Base-by-base conservation (phyloP, 306 rosid genomes). In the Acacia melanoxylon region DNA sequence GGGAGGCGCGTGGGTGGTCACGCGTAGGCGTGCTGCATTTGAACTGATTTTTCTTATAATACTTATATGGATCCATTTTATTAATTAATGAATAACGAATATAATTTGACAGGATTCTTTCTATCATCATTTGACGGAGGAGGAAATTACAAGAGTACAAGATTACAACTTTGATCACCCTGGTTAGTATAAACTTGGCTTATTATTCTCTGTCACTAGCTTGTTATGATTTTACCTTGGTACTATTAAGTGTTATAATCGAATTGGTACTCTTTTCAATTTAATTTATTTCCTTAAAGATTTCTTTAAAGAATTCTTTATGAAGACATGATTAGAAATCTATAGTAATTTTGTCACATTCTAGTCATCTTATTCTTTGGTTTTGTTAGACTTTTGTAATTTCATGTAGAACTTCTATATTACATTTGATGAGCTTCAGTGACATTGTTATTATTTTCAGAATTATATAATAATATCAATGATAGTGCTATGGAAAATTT, bases 91-190 rank as follows among this genome's bases (percentile, higher is more conserved):
- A 52, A 42, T 22, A 58, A 8, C 5, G 29, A 58, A 40, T 67
- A 82, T 63, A 49, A 72, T 66, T 40, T 54, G 35, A 85, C 91
- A 96, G 99, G 99, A 94, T 88, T 96, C 99, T 41, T 96, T 96
- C 87, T 96, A 96, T 89, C 97, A 92, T 86, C 85, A 90, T 87
- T 86, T 96, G 91, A 89, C 88, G 3, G 83, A 84, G 68, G 98
- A 91, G 82, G 94, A 91, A 90, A 93, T 90, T 87, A 82, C 69
- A 63, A 86, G 88, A 86, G 99, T 94, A 82, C 92, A 91, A 59
- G 99, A 94, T 77, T 96, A 94, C 92, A 96, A 96, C 89, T 96
- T 94, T 85, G 99, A 96, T 84, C 99, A 96, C 89, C 99, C 98
- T 83, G 97, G 98, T 93, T 45, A 89, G 95, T 81, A 82, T 76